These are phyloP conservation scores for Phragmites australis DNA, from an alignment of 176 grass and related monocot genomes.

Conservation along the genomic window DNA sequence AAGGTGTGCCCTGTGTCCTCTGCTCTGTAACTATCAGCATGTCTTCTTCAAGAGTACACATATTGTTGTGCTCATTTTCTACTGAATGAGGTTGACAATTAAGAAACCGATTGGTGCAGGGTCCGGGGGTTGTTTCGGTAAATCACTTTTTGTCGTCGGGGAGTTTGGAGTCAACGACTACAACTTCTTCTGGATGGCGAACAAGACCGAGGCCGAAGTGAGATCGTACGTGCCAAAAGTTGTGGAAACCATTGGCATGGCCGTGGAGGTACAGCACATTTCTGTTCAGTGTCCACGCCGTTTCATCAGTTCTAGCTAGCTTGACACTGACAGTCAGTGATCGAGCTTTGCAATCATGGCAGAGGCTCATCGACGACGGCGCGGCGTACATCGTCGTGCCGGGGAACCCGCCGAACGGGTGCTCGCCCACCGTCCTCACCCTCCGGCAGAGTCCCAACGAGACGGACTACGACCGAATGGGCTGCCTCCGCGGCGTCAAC, in stretches of 20 bases:
- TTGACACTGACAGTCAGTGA: no score
- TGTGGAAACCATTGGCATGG: neutral
- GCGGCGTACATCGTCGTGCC: constrained; percentile 29
- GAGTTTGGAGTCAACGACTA: constrained; percentile 20
- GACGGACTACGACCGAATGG: neutral
- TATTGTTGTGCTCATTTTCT: no score
- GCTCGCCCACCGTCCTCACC: neutral
- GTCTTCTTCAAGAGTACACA: no score
- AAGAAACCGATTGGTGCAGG: neutral
- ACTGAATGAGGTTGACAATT: neutral
- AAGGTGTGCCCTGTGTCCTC: neutral
- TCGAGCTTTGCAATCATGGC: neutral
- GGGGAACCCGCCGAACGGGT: constrained; percentile 37
- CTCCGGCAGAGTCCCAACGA: neutral
- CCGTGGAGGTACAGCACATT: neutral
- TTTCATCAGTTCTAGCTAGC: no score
- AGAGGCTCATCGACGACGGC: constrained; percentile 16
- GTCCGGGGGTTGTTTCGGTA: neutral
- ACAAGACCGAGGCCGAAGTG: neutral
- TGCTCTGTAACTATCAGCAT: neutral
- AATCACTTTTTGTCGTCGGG: neutral
- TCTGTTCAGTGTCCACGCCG: no score
- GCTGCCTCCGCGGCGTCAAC: constrained; percentile 18
- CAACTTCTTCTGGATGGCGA: constrained; percentile 2
- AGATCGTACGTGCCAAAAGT: constrained; percentile 8